These are phyloP conservation scores for Ramalina intermedia DNA, from an alignment of 495 filamentous ascomycete species.

Conservation along the genomic window DNA sequence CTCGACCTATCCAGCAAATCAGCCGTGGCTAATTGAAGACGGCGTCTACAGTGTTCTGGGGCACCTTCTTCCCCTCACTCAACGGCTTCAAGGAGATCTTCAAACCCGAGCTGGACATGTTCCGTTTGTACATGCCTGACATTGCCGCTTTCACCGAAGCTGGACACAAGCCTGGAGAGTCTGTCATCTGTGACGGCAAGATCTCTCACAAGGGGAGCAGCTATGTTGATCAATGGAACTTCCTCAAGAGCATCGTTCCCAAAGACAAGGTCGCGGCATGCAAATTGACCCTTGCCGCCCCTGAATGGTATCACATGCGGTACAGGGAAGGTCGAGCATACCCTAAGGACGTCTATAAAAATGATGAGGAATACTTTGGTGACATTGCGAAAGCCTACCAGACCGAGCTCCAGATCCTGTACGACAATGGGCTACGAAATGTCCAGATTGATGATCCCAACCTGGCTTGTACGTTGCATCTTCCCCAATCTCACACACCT, in stretches of 20 bases:
- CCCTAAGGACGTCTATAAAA: constrained; percentile 46
- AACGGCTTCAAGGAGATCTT: constrained; percentile 51
- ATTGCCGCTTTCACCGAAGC: constrained; percentile 58
- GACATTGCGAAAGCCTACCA: constrained; percentile 65
- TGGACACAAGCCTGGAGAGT: constrained; percentile 62
- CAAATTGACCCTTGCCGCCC: constrained; percentile 61
- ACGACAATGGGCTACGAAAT: constrained; percentile 53
- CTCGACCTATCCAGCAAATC: background rate
- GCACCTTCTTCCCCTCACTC: constrained; percentile 62
- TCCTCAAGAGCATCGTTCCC: constrained; percentile 47
- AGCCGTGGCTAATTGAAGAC: background rate
- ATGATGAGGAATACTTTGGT: constrained; percentile 56
- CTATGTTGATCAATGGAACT: constrained; percentile 52
- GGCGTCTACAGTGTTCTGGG: constrained; percentile 42
- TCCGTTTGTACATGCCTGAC: constrained; percentile 64
- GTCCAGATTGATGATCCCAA: constrained; percentile 67
- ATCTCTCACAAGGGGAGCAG: constrained; percentile 51
- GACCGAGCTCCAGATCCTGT: constrained; percentile 49
- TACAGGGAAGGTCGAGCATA: constrained; percentile 59
- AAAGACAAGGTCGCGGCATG: constrained; percentile 45
- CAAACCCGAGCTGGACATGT: constrained; percentile 45
- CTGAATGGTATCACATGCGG: constrained; percentile 61
- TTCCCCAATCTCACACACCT: background rate
- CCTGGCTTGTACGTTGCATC: constrained; percentile 46
- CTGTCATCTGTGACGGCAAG: constrained; percentile 58